Percentiles rank a stretch among this genome's conserved stretches.
Evolutionary conservation across 1,284 basidiomycete species (phyloP).

Genomic region (Trichosporon ovoides): DNA sequence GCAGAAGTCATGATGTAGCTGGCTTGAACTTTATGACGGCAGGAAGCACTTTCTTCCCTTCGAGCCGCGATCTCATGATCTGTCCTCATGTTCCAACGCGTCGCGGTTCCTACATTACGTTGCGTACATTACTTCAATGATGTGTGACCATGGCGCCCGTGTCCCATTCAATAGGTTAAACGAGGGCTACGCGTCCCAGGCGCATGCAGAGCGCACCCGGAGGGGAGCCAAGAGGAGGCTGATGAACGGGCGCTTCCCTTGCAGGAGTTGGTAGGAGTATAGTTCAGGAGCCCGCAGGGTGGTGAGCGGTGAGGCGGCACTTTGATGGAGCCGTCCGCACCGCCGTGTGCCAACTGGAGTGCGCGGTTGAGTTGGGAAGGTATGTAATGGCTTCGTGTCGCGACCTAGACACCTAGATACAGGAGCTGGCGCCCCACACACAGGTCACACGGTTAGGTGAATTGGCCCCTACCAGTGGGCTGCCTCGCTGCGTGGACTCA

Average conservation of each 20-base stretch:
- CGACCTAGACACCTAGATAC: not conserved
- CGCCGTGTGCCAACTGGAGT: not conserved
- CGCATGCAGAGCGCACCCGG: not conserved
- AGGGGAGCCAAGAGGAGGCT: not conserved
- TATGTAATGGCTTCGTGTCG: too few species aligned
- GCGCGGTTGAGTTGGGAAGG: too few species aligned
- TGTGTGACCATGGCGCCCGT: too few species aligned
- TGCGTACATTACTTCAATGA: not conserved
- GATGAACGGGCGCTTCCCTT: not conserved
- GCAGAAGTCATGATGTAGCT: not conserved
- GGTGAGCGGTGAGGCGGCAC: not conserved
- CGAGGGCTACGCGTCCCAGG: not conserved
- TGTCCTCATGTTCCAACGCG: too few species aligned
- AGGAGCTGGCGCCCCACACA: not conserved
- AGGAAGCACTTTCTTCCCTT: not conserved
- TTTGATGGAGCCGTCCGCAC: not conserved
- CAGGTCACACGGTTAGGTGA: too few species aligned
- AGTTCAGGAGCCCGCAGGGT: not conserved
- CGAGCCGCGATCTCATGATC: not conserved
- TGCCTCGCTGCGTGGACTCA: too few species aligned
- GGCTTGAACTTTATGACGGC: not conserved
- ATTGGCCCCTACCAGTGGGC: too few species aligned
- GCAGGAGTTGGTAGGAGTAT: not conserved
- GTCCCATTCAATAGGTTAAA: not conserved
- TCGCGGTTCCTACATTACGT: not conserved